Percentiles rank a stretch among this genome's conserved stretches.
These are phyloP conservation scores for Penicillium sp. DNA, from an alignment of 2,329 filamentous ascomycete species.

Conservation along the genomic window DNA sequence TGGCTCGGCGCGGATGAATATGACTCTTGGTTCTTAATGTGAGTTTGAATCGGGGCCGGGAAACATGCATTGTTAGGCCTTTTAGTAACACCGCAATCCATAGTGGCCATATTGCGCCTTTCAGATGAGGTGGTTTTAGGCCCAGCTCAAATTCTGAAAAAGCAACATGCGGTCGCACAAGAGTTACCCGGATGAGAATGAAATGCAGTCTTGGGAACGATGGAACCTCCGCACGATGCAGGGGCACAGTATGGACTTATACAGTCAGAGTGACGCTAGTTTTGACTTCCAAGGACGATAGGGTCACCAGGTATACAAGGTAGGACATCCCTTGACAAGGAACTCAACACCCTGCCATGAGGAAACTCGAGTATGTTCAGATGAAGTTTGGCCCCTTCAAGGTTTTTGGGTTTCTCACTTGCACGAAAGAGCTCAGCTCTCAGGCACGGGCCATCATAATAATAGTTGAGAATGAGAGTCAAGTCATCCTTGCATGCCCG, in stretches of 20 bases:
- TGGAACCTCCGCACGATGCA: conserved; percentile 15
- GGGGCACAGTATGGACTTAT: conserved; percentile 32
- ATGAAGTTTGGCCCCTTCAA: conserved; percentile 25
- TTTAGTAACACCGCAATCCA: conserved; percentile 28
- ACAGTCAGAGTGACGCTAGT: conserved; percentile 24
- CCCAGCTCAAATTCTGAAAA: conserved; percentile 12
- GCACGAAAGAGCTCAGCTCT: conserved; percentile 19
- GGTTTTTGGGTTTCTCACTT: conserved; percentile 18
- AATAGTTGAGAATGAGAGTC: conserved; percentile 25
- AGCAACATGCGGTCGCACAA: conserved; percentile 23
- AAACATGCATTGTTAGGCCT: conserved; percentile 24
- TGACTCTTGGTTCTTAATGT: conserved; percentile 22
- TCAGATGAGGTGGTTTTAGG: conserved; percentile 13
- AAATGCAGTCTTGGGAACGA: conserved; percentile 15
- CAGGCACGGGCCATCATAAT: conserved; percentile 25
- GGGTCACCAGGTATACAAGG: conserved; percentile 16
- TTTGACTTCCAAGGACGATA: conserved; percentile 15
- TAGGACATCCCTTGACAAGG: conserved; percentile 33
- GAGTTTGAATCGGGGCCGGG: conserved; percentile 21
- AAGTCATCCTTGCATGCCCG: conserved; percentile 41
- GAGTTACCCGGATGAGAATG: conserved; percentile 20
- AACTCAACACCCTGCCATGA: conserved; percentile 17
- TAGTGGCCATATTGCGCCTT: conserved; percentile 30
- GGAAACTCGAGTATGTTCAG: conserved; percentile 17
- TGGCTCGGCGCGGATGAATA: conserved; percentile 19